Evolutionary conservation across 2,329 filamentous ascomycete species (phyloP).

Genomic region (Alternaria solani): DNA sequence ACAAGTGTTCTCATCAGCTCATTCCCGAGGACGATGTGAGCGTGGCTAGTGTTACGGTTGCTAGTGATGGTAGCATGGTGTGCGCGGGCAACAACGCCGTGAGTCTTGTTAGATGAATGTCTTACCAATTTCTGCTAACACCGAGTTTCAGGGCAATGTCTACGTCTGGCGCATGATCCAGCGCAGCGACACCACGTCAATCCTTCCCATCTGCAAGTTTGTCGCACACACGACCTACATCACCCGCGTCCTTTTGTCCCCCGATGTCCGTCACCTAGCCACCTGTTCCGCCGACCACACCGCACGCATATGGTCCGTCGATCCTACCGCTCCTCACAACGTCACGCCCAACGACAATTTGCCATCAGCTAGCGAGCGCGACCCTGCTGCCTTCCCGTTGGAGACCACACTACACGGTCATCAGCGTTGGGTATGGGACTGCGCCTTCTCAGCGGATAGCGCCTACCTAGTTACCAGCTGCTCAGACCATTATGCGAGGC

Average conservation of each 20-base stretch:
- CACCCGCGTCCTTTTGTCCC: constrained; percentile 87
- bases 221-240: constrained; percentile 92
- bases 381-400: constrained; percentile 72
- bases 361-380: constrained; percentile 46
- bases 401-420: constrained; percentile 89
- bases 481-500: constrained; percentile 88
- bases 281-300: constrained; percentile 95
- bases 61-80: constrained; percentile 89
- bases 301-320: constrained; percentile 95
- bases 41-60: constrained; percentile 93
- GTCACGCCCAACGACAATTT: constrained; percentile 42
- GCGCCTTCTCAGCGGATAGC: constrained; percentile 90
- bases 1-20: constrained; percentile 94
- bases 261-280: constrained; percentile 91
- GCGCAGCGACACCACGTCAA: constrained; percentile 79
- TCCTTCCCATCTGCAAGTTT: constrained; percentile 88
- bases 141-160: constrained; percentile 76
- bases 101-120: constrained; percentile 40
- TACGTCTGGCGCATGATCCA: constrained; percentile 97
- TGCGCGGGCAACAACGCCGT: constrained; percentile 93
- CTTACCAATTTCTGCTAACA: constrained; percentile 3
- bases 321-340: constrained; percentile 56
- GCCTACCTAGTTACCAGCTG: constrained; percentile 94
- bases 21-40: constrained; percentile 96
- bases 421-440: constrained; percentile 98